Percentiles rank a stretch among this genome's conserved stretches.
Conservation (phyloP, 768 basidiomycete genomes). For the Lentinula sp. region DNA sequence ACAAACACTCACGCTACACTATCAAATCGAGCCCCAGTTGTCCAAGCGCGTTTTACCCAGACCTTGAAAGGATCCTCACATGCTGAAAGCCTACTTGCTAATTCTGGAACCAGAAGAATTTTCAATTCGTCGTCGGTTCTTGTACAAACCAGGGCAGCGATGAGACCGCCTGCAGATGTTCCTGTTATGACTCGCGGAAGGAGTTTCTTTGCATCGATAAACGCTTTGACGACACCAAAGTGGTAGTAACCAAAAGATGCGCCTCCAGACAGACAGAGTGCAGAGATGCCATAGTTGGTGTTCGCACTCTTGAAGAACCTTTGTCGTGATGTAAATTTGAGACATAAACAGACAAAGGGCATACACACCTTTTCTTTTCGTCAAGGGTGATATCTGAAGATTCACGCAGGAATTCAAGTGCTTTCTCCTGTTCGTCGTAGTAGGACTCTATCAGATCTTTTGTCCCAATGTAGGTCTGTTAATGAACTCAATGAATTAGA, state of each 20-base stretch:
- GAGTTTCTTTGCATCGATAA: constrained; percentile 70
- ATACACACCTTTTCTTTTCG: constrained; percentile 67
- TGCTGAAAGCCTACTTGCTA: constrained; percentile 80
- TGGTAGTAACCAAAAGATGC: constrained; percentile 95
- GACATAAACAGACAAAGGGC: no score
- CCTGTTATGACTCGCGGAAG: constrained; percentile 92
- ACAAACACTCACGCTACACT: constrained; percentile 43
- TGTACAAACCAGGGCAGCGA: constrained; percentile 74
- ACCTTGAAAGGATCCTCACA: constrained; percentile 65
- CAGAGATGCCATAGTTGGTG: constrained; percentile 84
- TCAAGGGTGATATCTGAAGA: constrained; percentile 69
- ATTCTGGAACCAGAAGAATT: constrained; percentile 66
- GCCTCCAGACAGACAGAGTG: constrained; percentile 93
- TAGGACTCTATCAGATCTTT: constrained; percentile 89
- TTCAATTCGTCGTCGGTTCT: constrained; percentile 85
- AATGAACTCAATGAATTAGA: constrained; percentile 13
- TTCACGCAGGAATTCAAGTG: constrained; percentile 71
- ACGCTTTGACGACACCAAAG: constrained; percentile 87
- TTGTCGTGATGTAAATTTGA: background rate
- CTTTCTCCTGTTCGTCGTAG: constrained; percentile 68
- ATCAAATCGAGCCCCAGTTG: constrained; percentile 94
- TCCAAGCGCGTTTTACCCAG: constrained; percentile 49
- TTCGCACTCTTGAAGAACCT: constrained; percentile 83
- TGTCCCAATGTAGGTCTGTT: constrained; percentile 85
- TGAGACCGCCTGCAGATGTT: constrained; percentile 87